Conservation (phyloP, 129 eudicot genomes). For the Rutidosis leptorrhynchoides region DNA sequence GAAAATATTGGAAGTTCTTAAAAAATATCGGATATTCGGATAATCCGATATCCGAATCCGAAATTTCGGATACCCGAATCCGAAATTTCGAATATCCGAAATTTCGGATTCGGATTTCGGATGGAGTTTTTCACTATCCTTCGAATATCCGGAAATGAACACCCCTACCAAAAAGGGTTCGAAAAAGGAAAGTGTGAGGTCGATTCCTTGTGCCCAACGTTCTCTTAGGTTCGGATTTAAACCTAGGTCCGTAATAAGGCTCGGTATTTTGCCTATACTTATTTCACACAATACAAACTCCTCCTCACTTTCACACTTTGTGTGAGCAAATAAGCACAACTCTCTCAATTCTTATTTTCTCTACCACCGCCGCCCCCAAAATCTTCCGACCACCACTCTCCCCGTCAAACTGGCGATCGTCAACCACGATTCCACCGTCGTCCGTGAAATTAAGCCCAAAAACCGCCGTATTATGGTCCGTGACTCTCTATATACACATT, state of each 20-base stretch:
- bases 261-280: constrained; percentile 27
- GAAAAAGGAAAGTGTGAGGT: constrained; percentile 36
- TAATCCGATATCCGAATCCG: too few relatives aligned
- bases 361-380: background rate
- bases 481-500: background rate
- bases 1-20: too few relatives aligned
- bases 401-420: constrained; percentile 67
- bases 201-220: constrained; percentile 40
- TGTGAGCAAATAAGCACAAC: constrained; percentile 23
- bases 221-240: constrained; percentile 19
- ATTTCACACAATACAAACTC: constrained; percentile 7
- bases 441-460: constrained; percentile 64
- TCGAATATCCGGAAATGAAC: too few relatives aligned
- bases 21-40: too few relatives aligned
- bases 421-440: constrained; percentile 45
- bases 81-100: too few relatives aligned
- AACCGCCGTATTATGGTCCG: constrained; percentile 69
- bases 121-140: too few relatives aligned
- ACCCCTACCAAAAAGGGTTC: too few relatives aligned
- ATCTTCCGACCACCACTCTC: constrained; percentile 3
- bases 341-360: constrained; percentile 16
- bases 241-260: background rate
- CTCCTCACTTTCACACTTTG: constrained; percentile 17
- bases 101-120: too few relatives aligned
- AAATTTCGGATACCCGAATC: too few relatives aligned